Percentiles rank a stretch among this genome's conserved stretches.
phyloP scores from a whole-genome alignment of 805 yeast genomes.

The Candida coquimbonensis region DNA sequence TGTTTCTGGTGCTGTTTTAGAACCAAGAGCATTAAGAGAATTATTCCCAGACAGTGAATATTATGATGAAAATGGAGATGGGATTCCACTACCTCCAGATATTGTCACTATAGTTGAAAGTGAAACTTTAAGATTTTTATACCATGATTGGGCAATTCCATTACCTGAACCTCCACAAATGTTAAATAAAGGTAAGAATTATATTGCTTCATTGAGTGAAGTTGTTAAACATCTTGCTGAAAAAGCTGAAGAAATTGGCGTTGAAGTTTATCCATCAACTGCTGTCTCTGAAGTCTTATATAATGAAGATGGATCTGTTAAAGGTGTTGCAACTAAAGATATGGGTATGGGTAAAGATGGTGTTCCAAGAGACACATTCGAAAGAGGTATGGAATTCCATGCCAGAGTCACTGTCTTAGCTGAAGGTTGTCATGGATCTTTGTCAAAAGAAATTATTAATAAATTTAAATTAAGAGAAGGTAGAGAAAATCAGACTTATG shows the following conservation, averaged over 20 bases:
- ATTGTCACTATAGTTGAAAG: slow-evolving; percentile 65
- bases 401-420: slow-evolving; percentile 86
- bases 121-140: slow-evolving; percentile 68
- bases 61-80: slow-evolving; percentile 42
- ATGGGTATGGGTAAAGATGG: slow-evolving; percentile 78
- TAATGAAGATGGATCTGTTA: slow-evolving; percentile 52
- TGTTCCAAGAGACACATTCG: slow-evolving; percentile 73
- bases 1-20: slow-evolving; percentile 89
- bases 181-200: slow-evolving; percentile 74
- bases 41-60: slow-evolving; percentile 64
- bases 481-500: slow-evolving; percentile 80
- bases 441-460: slow-evolving; percentile 68
- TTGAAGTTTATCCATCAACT: slow-evolving; percentile 87
- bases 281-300: slow-evolving; percentile 75
- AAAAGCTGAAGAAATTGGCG: slow-evolving; percentile 88
- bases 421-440: slow-evolving; percentile 98
- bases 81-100: slow-evolving; percentile 74
- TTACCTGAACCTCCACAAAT: slow-evolving; percentile 93
- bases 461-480: slow-evolving; percentile 62
- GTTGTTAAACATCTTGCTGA: slow-evolving; percentile 80
- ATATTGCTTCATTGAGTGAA: slow-evolving; percentile 74
- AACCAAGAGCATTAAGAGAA: slow-evolving; percentile 83
- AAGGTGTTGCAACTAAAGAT: slow-evolving; percentile 92
- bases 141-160: slow-evolving; percentile 53
- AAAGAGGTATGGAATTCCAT: slow-evolving; percentile 95